A percentile compares a stretch with the other conserved stretches of the same genome.
These are phyloP conservation scores for Oenanthe javanica DNA, from an alignment of 140 eudicot genomes.

Conservation along the genomic window DNA sequence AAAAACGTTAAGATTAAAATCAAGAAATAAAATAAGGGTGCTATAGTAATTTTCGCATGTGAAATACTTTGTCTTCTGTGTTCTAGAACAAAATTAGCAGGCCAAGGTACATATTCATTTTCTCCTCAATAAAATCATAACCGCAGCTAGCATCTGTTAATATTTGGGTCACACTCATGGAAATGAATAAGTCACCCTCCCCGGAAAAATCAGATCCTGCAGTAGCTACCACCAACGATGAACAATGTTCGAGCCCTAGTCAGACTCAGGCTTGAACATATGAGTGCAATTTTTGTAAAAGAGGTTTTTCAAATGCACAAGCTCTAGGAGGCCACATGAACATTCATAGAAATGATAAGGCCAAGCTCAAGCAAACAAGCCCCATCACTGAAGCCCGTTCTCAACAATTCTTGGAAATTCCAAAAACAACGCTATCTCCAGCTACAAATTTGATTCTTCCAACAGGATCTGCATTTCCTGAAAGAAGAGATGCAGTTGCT, in stretches of 20 bases:
- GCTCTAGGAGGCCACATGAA: slow-evolving; percentile 17
- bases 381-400: not conserved
- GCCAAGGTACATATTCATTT: not conserved
- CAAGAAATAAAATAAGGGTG: not conserved
- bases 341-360: slow-evolving; percentile 11
- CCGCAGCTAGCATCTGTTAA: not conserved
- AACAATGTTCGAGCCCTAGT: not conserved
- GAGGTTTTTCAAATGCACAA: slow-evolving; percentile 11
- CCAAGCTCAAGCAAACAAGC: slow-evolving; percentile 2
- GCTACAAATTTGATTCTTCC: not conserved
- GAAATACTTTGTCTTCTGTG: not conserved
- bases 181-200: not conserved
- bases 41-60: not conserved
- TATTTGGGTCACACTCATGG: not conserved
- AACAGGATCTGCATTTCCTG: not conserved
- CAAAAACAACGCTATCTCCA: not conserved
- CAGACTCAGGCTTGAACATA: slow-evolving; percentile 5
- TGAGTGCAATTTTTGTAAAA: slow-evolving; percentile 1
- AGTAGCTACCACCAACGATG: not conserved
- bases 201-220: not conserved
- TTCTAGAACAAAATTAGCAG: slow-evolving; percentile 4
- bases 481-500: not conserved
- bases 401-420: not conserved
- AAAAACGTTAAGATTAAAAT: not conserved
- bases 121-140: slow-evolving; percentile 7